Evolutionary conservation across 371 early-diverging fungal genomes (phyloP), one percentile per base, ranked within the genome.

Genomic region (Funneliformis caledonium): DNA sequence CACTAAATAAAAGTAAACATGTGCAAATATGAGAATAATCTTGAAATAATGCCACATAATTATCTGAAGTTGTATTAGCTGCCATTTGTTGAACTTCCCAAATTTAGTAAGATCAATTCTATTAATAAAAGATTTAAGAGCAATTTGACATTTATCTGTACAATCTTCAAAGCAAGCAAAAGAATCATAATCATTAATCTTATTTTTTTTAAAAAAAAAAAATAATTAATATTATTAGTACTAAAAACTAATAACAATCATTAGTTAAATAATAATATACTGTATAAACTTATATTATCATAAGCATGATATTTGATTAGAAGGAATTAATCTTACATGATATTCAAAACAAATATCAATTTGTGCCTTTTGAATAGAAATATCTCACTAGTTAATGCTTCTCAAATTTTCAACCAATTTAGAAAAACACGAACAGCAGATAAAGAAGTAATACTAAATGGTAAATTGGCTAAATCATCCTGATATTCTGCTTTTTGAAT

Each of bases 291-390:
- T 64, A 64, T 14, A 11, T 64, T 64, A 64, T 64, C 31, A 31
- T 9, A 64, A 8, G 31, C 5, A 64, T 11, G 7, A 8, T 64
- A 64, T 33, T 31, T 26, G 33, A 64, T 33, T 19, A 64, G 19
- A 22, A 64, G 31, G 14, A 64, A 64, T 33, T 64, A 64, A 11
- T 31, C 33, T 31, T 33, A 2, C 10, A 64, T n/a, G 31, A 31
- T 26, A 64, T 31, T 64, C 14, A 31, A 64, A 64, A 64, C 64
- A 64, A 64, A 64, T 9, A 31, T 64, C 64, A 64, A 64, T 64
- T 64, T 64, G 33, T 31, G 64, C 0, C 0, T 26, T 26, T 26
- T 0, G 26, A 26, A 26, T 0, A 26, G 26, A 26, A 26, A 26
- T 0, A 26, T 26, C 26, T 26, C 0, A 26, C 26, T 26, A 26